Evolutionary conservation across 1,284 basidiomycete species (phyloP).

Genomic region (Pyrrhoderma noxium): DNA sequence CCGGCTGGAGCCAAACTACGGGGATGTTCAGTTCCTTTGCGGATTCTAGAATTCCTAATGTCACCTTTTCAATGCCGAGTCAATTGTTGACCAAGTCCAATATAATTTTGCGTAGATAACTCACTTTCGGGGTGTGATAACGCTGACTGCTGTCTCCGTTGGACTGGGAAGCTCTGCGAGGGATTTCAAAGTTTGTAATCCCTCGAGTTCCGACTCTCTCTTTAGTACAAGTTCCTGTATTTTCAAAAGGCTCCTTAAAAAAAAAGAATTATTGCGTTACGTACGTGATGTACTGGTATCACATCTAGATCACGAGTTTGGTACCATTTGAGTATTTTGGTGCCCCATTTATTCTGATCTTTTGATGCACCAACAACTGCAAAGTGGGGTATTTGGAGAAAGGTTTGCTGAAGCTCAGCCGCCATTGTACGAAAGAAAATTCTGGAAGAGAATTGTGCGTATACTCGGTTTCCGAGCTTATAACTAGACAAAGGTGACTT

Average conservation of each 20-base stretch:
- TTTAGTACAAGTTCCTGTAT: slow-evolving; percentile 24
- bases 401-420: slow-evolving; percentile 40
- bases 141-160: slow-evolving; percentile 65
- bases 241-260: background rate
- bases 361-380: slow-evolving; percentile 78
- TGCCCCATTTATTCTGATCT: slow-evolving; percentile 67
- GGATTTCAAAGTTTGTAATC: slow-evolving; percentile 42
- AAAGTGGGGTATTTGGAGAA: slow-evolving; percentile 54
- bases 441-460: too few relatives aligned
- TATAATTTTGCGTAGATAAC: slow-evolving; percentile 4
- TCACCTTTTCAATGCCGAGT: slow-evolving; percentile 40
- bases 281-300: slow-evolving; percentile 63
- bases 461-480: too few relatives aligned
- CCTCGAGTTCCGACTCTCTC: slow-evolving; percentile 63
- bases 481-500: too few relatives aligned
- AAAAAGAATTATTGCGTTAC: slow-evolving; percentile 18
- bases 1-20: slow-evolving; percentile 81
- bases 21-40: slow-evolving; percentile 57
- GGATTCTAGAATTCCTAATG: slow-evolving; percentile 54
- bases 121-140: slow-evolving; percentile 68
- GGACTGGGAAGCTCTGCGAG: slow-evolving; percentile 58
- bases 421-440: too few relatives aligned
- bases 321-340: slow-evolving; percentile 42
- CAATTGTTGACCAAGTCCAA: background rate
- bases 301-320: slow-evolving; percentile 46